Conservation (phyloP, 2,329 filamentous ascomycete species). For the Exophiala mesophila region DNA sequence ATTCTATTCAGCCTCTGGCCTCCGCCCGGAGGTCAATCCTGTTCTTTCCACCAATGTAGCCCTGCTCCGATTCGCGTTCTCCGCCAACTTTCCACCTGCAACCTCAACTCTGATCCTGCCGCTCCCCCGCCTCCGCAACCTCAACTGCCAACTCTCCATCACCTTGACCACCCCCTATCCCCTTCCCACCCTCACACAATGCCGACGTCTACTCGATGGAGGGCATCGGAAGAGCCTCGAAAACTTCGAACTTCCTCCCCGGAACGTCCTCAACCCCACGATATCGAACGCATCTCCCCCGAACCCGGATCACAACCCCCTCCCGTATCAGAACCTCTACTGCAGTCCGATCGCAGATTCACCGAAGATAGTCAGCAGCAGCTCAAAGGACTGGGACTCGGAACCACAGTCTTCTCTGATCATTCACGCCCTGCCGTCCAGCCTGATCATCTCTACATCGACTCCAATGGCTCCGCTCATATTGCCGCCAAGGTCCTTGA, state of each 20-base stretch:
- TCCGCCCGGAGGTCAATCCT: conserved; percentile 12
- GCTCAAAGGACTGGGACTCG: conserved; percentile 21
- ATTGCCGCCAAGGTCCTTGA: conserved; percentile 16
- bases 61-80: conserved; percentile 4
- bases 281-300: conserved; percentile 26
- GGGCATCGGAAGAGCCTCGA: conserved; percentile 12
- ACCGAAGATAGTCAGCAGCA: conserved; percentile 9
- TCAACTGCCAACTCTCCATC: neutral
- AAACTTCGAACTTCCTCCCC: conserved; percentile 18
- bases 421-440: conserved; percentile 9
- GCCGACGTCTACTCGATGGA: conserved; percentile 26
- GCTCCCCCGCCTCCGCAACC: conserved; percentile 23
- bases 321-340: conserved; percentile 4
- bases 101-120: conserved; percentile 6
- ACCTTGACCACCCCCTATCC: too few relatives aligned
- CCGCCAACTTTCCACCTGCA: conserved; percentile 3
- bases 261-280: conserved; percentile 15
- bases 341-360: neutral
- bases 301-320: conserved; percentile 16
- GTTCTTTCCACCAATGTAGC: conserved; percentile 19
- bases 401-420: conserved; percentile 9
- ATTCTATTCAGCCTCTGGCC: conserved; percentile 11
- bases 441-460: conserved; percentile 23
- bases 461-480: conserved; percentile 23
- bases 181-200: conserved; percentile 9